A percentile compares a stretch with the other conserved stretches of the same genome.
phyloP scores from a whole-genome alignment of 1,284 basidiomycete species.

The Lignosus rhinocerotis region DNA sequence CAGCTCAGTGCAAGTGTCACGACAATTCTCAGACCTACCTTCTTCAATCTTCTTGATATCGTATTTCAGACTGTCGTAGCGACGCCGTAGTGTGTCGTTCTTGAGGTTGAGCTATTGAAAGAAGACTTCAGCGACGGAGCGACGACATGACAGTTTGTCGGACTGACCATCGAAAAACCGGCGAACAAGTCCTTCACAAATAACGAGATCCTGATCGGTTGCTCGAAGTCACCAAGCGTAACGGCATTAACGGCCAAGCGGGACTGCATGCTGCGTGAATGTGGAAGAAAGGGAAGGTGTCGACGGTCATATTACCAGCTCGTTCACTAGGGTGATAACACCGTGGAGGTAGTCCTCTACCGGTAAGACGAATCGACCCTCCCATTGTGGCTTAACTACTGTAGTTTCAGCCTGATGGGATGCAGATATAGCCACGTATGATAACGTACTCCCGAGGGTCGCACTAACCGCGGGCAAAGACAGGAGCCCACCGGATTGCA shows the following conservation, averaged over 20 bases:
- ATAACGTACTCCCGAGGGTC: constrained; percentile 65
- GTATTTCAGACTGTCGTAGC: constrained; percentile 84
- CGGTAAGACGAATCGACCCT: constrained; percentile 62
- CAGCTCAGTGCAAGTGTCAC: not conserved
- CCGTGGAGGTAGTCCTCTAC: constrained; percentile 88
- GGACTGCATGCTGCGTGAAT: constrained; percentile 48
- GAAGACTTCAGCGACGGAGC: not conserved
- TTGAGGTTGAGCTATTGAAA: constrained; percentile 77
- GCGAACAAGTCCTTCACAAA: constrained; percentile 84
- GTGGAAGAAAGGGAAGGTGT: not conserved
- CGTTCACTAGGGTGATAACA: constrained; percentile 78
- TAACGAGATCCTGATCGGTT: constrained; percentile 74
- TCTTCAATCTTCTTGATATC: constrained; percentile 91
- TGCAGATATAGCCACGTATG: not conserved
- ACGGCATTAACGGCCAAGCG: constrained; percentile 82
- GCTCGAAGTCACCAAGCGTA: constrained; percentile 78
- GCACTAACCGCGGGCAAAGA: constrained; percentile 53
- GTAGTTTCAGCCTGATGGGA: not conserved
- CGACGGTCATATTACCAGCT: constrained; percentile 48
- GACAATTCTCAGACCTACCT: constrained; percentile 43
- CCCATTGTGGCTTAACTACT: constrained; percentile 71
- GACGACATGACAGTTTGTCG: not conserved
- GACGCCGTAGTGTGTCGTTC: constrained; percentile 75
- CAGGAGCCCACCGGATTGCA: constrained; percentile 60
- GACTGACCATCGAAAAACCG: constrained; percentile 76